Conservation (phyloP, 176 grass and related monocot genomes). For the Aegilops speltoides region DNA sequence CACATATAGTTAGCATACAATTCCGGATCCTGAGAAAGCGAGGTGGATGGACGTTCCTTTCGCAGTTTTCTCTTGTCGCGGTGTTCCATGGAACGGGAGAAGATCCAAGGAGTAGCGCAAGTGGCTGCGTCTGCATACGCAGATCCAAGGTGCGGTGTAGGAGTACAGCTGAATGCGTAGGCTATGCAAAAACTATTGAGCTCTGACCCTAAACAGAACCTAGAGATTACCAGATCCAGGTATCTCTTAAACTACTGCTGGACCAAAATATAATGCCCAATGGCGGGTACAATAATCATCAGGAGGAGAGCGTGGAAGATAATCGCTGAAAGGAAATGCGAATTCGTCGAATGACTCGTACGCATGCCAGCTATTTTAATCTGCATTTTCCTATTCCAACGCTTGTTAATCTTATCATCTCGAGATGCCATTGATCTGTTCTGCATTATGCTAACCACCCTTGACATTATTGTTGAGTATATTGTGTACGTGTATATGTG, state of each 20-base stretch:
- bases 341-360: not conserved
- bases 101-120: conserved; percentile 26
- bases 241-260: not conserved
- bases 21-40: not conserved
- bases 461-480: too few species aligned
- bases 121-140: not conserved
- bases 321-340: not conserved
- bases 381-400: not conserved
- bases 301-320: not conserved
- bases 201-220: not conserved
- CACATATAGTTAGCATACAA: not conserved
- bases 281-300: not conserved
- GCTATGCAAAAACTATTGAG: not conserved
- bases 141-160: too few species aligned
- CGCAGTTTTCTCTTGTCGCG: not conserved
- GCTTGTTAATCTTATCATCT: too few species aligned
- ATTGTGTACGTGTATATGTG: too few species aligned
- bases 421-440: too few species aligned
- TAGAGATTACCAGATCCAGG: not conserved
- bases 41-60: not conserved
- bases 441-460: too few species aligned
- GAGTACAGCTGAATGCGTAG: not conserved
- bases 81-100: not conserved
- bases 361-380: not conserved
- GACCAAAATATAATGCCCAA: not conserved